phyloP scores from a whole-genome alignment of 1,139 yeast species.

The Nakaseomyces uthaithaninus region DNA sequence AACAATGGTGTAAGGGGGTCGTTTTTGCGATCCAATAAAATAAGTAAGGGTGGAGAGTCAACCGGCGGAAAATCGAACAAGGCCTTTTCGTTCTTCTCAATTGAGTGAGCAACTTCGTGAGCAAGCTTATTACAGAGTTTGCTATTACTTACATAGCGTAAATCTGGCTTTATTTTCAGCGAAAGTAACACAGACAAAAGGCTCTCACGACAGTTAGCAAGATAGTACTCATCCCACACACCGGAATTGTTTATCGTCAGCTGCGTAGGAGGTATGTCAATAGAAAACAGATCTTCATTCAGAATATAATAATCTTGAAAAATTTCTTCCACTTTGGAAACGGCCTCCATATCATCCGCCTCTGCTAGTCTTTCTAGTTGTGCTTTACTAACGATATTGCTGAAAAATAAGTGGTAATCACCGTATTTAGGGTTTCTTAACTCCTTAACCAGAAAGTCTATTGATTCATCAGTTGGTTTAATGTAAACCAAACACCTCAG shows the following conservation, averaged over 20 bases:
- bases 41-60: conserved; percentile 66
- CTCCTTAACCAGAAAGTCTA: conserved; percentile 55
- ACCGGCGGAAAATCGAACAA: conserved; percentile 58
- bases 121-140: conserved; percentile 47
- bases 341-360: conserved; percentile 77
- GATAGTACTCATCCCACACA: conserved; percentile 41
- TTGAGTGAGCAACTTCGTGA: conserved; percentile 53
- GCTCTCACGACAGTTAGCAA: conserved; percentile 45
- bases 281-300: conserved; percentile 57
- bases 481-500: conserved; percentile 74
- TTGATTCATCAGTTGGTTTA: conserved; percentile 61
- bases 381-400: conserved; percentile 62
- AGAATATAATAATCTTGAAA: conserved; percentile 77
- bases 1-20: conserved; percentile 91
- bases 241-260: conserved; percentile 19
- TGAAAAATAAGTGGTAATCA: conserved; percentile 67
- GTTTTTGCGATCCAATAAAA: conserved; percentile 74
- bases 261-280: conserved; percentile 30
- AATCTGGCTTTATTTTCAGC: conserved; percentile 65
- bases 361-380: conserved; percentile 84
- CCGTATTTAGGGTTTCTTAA: conserved; percentile 71
- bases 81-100: conserved; percentile 47
- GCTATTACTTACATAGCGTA: conserved; percentile 60
- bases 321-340: conserved; percentile 66
- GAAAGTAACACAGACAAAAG: conserved; percentile 63